Percentiles rank a stretch among this genome's conserved stretches.
Conservation (phyloP, 2,329 filamentous ascomycete species). For the Ilyonectria destructans region DNA sequence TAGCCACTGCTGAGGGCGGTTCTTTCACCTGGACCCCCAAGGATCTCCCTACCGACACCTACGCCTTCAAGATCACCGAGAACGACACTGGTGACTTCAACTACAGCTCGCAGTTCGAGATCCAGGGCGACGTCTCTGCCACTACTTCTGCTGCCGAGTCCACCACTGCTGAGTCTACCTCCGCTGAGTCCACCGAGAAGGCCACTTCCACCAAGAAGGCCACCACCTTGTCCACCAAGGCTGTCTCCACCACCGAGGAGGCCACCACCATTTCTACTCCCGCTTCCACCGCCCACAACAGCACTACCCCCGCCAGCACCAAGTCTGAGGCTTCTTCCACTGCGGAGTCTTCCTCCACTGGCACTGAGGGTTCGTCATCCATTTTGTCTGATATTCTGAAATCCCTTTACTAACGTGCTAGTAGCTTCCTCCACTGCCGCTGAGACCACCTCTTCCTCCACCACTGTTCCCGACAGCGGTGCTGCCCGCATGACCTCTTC, state of each 20-base stretch:
- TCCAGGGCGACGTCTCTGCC: conserved; percentile 45
- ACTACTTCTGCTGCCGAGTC: conserved; percentile 25
- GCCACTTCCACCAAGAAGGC: conserved; percentile 36
- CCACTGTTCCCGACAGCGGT: conserved; percentile 50
- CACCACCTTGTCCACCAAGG: conserved; percentile 36
- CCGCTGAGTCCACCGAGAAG: conserved; percentile 33
- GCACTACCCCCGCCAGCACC: conserved; percentile 31
- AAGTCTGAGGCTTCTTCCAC: conserved; percentile 35
- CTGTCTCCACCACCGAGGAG: conserved; percentile 29
- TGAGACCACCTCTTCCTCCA: conserved; percentile 32
- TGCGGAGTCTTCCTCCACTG: conserved; percentile 14
- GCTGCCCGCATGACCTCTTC: conserved; percentile 53
- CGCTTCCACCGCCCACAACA: conserved; percentile 34
- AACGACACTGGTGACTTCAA: conserved; percentile 46
- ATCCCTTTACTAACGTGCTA: conserved; percentile 8
- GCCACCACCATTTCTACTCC: conserved; percentile 39
- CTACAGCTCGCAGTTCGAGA: conserved; percentile 54
- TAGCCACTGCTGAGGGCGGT: conserved; percentile 39
- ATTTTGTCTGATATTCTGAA: rapidly evolving
- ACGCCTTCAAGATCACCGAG: conserved; percentile 55
- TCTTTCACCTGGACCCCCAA: conserved; percentile 51
- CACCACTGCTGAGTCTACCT: conserved; percentile 29
- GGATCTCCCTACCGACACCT: conserved; percentile 50
- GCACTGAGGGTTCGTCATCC: conserved; percentile 24
- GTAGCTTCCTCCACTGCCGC: conserved; percentile 25